These are phyloP conservation scores for Batrachochytrium dendrobatidis DNA, from an alignment of 371 early-diverging fungal genomes.

Conservation along the genomic window DNA sequence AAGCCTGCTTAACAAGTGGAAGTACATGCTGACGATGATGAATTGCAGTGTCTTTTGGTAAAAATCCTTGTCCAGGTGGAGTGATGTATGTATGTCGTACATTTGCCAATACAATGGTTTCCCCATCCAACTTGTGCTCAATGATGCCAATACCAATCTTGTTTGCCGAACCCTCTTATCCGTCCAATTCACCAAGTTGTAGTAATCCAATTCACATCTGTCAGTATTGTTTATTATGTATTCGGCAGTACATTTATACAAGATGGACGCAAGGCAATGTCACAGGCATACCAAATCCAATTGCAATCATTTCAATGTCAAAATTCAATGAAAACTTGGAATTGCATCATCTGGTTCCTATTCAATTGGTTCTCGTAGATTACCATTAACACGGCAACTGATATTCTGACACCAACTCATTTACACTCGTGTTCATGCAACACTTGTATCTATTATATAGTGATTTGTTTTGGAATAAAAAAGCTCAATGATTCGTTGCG, in stretches of 20 bases:
- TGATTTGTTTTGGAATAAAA: too few species aligned
- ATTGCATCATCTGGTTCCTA: too few species aligned
- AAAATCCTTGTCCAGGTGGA: conserved; percentile 96
- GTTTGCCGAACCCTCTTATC: conserved; percentile 95
- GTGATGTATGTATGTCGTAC: conserved; percentile 93
- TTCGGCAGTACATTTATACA: neutral
- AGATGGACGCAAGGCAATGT: neutral
- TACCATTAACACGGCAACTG: too few species aligned
- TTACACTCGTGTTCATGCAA: too few species aligned
- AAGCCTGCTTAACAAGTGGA: conserved; percentile 67
- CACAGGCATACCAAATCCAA: conserved; percentile 14
- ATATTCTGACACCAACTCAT: too few species aligned
- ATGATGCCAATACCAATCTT: conserved; percentile 99
- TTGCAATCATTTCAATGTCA: conserved; percentile 24
- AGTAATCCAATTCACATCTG: neutral
- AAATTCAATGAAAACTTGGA: too few species aligned
- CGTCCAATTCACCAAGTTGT: too few species aligned
- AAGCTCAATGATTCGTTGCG: too few species aligned
- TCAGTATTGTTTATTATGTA: neutral
- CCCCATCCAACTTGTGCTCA: conserved; percentile 52
- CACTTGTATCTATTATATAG: too few species aligned
- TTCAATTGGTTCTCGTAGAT: too few species aligned
- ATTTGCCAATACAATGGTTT: conserved; percentile 74
- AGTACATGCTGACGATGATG: conserved; percentile 91
- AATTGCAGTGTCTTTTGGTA: conserved; percentile 92